Percentiles rank a stretch among this genome's conserved stretches.
These are phyloP conservation scores for Coniochaeta prunicola DNA, from an alignment of 2,329 filamentous ascomycete species.

Conservation along the genomic window DNA sequence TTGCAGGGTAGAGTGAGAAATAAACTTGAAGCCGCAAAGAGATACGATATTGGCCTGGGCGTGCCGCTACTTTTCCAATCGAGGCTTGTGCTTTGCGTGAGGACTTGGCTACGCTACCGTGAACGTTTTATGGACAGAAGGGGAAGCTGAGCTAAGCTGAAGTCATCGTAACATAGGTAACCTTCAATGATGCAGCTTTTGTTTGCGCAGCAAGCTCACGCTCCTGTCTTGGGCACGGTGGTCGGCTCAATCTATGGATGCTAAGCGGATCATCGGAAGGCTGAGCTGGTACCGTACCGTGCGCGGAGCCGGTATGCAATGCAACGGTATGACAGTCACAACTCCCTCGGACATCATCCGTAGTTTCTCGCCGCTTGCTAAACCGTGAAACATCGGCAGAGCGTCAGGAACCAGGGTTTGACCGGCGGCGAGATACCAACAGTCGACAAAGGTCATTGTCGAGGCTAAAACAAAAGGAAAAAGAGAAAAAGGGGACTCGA, in stretches of 20 bases:
- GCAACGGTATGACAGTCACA: not conserved
- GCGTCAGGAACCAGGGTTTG: not conserved
- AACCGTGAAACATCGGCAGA: conserved; percentile 1
- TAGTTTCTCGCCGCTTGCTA: not conserved
- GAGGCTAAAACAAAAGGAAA: not conserved
- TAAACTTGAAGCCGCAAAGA: not conserved
- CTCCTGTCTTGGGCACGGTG: not conserved
- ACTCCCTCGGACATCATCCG: not conserved
- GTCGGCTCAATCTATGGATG: not conserved
- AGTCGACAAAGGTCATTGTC: no score
- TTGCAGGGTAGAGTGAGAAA: not conserved
- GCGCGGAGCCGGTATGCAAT: not conserved
- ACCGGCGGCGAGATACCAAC: not conserved
- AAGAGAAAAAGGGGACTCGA: not conserved
- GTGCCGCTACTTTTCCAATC: not conserved
- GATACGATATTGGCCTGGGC: not conserved
- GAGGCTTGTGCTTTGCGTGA: not conserved
- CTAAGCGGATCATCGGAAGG: not conserved
- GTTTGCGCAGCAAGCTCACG: not conserved
- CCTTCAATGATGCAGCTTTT: not conserved
- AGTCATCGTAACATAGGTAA: not conserved
- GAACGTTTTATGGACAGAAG: not conserved
- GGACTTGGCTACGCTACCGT: not conserved
- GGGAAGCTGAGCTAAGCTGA: not conserved
- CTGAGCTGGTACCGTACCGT: not conserved